phyloP scores from a whole-genome alignment of 106 monocot genomes.

The Dioscorea alata region DNA sequence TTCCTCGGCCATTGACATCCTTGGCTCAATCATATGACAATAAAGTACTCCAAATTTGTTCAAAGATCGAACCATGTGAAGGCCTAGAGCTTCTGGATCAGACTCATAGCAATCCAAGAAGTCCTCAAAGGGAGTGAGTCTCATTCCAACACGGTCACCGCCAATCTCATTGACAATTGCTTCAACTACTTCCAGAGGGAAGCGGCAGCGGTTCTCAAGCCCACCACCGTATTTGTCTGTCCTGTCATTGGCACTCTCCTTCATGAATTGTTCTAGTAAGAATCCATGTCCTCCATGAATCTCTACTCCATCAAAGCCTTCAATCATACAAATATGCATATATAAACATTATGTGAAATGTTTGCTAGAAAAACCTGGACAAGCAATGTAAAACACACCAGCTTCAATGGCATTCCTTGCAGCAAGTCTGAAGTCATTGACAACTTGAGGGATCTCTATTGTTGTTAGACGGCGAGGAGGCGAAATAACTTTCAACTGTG shows the following conservation, averaged over 20 bases:
- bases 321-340: background rate
- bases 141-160: slow-evolving; percentile 16
- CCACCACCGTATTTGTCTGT: slow-evolving; percentile 15
- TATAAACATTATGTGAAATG: no score
- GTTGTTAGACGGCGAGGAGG: slow-evolving; percentile 21
- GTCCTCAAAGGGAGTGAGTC: slow-evolving; percentile 22
- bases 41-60: slow-evolving; percentile 21
- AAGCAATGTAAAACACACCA: slow-evolving; percentile 13
- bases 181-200: slow-evolving; percentile 17
- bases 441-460: slow-evolving; percentile 27
- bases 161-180: slow-evolving; percentile 20
- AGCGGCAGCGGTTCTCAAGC: slow-evolving; percentile 33
- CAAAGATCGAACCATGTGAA: slow-evolving; percentile 16
- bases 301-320: slow-evolving; percentile 17
- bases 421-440: slow-evolving; percentile 40
- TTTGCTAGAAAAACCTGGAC: no score
- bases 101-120: slow-evolving; percentile 19
- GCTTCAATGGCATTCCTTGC: slow-evolving; percentile 50
- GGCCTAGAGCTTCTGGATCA: slow-evolving; percentile 11
- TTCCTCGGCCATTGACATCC: slow-evolving; percentile 15
- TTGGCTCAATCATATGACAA: slow-evolving; percentile 26
- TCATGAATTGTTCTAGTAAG: slow-evolving; percentile 13
- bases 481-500: slow-evolving; percentile 15
- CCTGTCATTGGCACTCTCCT: slow-evolving; percentile 10
- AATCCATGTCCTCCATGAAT: slow-evolving; percentile 12